Percentiles rank a stretch among this genome's conserved stretches.
Conservation (phyloP, 2,329 filamentous ascomycete genomes). For the Diaporthe sp. region DNA sequence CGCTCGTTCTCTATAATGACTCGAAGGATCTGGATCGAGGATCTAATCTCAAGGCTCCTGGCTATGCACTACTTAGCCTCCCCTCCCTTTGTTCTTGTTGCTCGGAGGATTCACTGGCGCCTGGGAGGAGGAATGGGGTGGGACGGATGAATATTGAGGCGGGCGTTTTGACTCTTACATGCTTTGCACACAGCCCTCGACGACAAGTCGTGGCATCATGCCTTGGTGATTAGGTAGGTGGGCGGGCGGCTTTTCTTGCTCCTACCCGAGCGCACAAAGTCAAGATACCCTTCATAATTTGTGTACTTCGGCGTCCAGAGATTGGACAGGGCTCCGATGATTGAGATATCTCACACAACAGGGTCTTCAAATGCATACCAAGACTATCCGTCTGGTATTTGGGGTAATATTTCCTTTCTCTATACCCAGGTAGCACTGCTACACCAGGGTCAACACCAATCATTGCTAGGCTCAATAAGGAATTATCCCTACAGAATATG, state of each 20-base stretch:
- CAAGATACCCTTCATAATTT: neutral
- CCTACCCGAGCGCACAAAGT: neutral
- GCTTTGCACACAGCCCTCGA: conserved; percentile 2
- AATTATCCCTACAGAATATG: neutral
- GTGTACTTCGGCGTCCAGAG: neutral
- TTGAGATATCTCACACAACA: neutral
- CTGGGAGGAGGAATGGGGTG: too few species aligned
- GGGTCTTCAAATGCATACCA: neutral
- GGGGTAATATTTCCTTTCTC: neutral
- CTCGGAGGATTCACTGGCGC: neutral
- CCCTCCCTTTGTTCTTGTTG: neutral
- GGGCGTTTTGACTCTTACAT: conserved; percentile 10
- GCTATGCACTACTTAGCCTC: neutral
- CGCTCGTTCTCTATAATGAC: conserved; percentile 2
- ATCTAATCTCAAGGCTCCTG: neutral
- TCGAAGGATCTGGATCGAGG: conserved; percentile 1
- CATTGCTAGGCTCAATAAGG: neutral
- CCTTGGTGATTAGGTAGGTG: neutral
- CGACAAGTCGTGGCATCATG: neutral
- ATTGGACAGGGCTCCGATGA: neutral
- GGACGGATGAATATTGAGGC: neutral
- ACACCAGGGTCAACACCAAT: neutral
- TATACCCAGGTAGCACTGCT: neutral
- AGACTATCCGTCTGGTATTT: neutral
- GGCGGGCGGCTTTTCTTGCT: neutral